Base-by-base conservation (phyloP, 2,329 filamentous ascomycete species). In the Thyridium curvatum region DNA sequence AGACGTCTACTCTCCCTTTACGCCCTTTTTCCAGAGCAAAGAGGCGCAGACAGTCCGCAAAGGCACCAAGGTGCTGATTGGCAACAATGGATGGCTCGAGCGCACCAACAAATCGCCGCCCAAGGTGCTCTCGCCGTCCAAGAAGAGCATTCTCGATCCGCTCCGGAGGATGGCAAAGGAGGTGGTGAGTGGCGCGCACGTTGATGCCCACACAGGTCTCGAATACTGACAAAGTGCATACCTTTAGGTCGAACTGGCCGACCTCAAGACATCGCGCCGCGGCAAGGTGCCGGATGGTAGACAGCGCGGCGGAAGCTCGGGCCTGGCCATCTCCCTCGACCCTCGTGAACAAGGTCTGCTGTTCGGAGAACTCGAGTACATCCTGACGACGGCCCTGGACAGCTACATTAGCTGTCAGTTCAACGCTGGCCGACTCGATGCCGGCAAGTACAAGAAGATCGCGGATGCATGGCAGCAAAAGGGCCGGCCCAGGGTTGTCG, bases 351-450 rank as follows among this genome's bases (percentile, higher is more conserved):
- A 79, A 50, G 73, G 69, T 36, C 64, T 79, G 8, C 54, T 79
- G 8, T 79, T 77, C 53, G 74, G 73, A 52, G 75, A 80, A 52
- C 65, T 79, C 8, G 74, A 78, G 50, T 79, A 68, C 46, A 56
- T 67, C 41, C 53, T 79, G n/a, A 68, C 65, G 41, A 68, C 64
- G 5, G 66, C 68, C 0, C 52, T 79, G 26, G 69, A 77, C 40
- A 54, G 58, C 10, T 79, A 74, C 56, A 69, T 79, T 41, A 66
- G 62, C 10, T 52, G 61, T 13, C 72, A 79, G 51, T 62, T 77
- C 41, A 67, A 72, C 47, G 65, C 65, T n/a, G 75, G 74, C n/a
- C 72, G 72, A 2, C 60, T 79, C 5, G 61, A 71, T 6, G 58
- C 67, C 1, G 64, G 68, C 46, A 71, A 73, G 49, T 65, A 74